These are phyloP conservation scores for Tolypocladium amazonense DNA, from an alignment of 2,329 filamentous ascomycete genomes.

Conservation along the genomic window DNA sequence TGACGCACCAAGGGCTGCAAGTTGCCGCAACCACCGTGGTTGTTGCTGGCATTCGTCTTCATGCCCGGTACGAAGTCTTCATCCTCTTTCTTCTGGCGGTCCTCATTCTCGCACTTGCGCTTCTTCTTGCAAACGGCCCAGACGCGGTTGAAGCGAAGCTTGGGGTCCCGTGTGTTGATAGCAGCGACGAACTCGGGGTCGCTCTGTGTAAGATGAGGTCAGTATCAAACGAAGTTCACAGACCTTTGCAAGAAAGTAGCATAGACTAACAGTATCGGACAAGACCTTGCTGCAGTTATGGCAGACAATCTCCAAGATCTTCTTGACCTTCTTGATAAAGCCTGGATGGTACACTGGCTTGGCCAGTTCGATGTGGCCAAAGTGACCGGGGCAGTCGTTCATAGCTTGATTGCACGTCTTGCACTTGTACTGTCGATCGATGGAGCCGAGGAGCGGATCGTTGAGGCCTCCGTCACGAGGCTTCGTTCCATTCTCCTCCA, in stretches of 20 bases:
- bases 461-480: conserved; percentile 89
- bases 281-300: conserved; percentile 98
- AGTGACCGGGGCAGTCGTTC: conserved; percentile 93
- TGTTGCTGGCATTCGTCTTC: conserved; percentile 39
- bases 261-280: conserved; percentile 89
- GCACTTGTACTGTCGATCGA: conserved; percentile 92
- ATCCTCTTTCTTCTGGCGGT: conserved; percentile 57
- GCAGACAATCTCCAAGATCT: conserved; percentile 96
- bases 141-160: conserved; percentile 84
- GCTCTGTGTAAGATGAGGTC: conserved; percentile 53
- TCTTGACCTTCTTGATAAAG: conserved; percentile 99
- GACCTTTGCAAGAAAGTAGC: conserved; percentile 42
- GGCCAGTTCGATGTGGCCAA: conserved; percentile 95
- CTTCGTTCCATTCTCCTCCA: conserved; percentile 90
- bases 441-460: conserved; percentile 90
- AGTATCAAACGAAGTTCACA: conserved; percentile 42
- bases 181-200: conserved; percentile 77
- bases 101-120: conserved; percentile 70
- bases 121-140: conserved; percentile 90
- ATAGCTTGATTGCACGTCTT: conserved; percentile 94
- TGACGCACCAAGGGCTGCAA: conserved; percentile 79
- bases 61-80: conserved; percentile 52
- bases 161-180: conserved; percentile 78
- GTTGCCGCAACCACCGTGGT: conserved; percentile 91
- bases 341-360: conserved; percentile 91